These are phyloP conservation scores for Cynara cardunculus DNA, from an alignment of 129 eudicot genomes.

Conservation along the genomic window DNA sequence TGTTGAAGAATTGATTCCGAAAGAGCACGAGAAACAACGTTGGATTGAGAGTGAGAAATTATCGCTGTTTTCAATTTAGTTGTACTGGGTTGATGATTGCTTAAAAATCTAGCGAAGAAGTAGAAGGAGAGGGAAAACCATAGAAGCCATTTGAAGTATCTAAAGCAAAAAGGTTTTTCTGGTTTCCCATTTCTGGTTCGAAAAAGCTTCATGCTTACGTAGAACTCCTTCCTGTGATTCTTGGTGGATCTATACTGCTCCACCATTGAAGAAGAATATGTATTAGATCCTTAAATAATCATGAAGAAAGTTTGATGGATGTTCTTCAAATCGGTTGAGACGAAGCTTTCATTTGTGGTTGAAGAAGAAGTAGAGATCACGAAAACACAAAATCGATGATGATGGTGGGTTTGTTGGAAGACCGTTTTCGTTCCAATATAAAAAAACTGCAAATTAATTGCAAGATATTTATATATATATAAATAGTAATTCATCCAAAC, in stretches of 20 bases:
- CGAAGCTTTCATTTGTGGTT: constrained; percentile 30
- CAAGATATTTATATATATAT: background rate
- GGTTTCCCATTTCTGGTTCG: constrained; percentile 16
- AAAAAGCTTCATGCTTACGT: constrained; percentile 59
- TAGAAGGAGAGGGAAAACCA: constrained; percentile 68
- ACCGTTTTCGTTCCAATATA: constrained; percentile 28
- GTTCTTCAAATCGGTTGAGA: constrained; percentile 18
- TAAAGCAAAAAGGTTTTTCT: constrained; percentile 35
- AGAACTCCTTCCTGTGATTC: constrained; percentile 34
- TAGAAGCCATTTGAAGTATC: constrained; percentile 69
- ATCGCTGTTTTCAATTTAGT: constrained; percentile 28
- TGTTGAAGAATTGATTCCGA: constrained; percentile 30
- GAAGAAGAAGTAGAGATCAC: constrained; percentile 28
- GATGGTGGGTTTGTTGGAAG: constrained; percentile 37
- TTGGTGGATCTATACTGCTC: constrained; percentile 22
- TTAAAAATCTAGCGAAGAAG: constrained; percentile 47
- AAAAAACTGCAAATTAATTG: constrained; percentile 14
- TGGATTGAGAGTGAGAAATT: constrained; percentile 28
- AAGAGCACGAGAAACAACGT: constrained; percentile 45
- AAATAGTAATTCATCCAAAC: background rate
- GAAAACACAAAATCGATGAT: constrained; percentile 22
- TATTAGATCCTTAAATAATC: background rate
- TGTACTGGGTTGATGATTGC: constrained; percentile 37
- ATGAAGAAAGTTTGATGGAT: background rate
- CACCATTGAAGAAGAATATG: constrained; percentile 20